These are phyloP conservation scores for Umbelopsis ramanniana DNA, from an alignment of 192 early-diverging fungal genomes.

Conservation along the genomic window DNA sequence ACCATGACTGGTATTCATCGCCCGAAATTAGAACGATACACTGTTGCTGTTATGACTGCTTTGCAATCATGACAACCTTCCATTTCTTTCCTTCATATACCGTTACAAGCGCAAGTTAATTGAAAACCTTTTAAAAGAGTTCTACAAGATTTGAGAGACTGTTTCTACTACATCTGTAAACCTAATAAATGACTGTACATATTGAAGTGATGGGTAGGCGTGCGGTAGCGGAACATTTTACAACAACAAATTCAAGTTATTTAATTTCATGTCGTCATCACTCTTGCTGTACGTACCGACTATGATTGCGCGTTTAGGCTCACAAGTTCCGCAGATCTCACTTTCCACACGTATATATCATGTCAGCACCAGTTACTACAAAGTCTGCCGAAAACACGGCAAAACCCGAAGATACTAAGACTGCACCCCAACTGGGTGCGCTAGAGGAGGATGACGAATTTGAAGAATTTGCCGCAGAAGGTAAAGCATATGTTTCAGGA, in stretches of 20 bases:
- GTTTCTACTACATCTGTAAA: too few species aligned
- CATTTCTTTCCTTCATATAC: neutral
- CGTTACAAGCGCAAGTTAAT: neutral
- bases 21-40: conserved; percentile 52
- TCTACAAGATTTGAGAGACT: neutral
- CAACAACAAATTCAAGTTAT: neutral
- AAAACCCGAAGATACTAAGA: conserved; percentile 15
- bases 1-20: conserved; percentile 51
- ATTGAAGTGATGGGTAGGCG: too few species aligned
- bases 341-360: neutral
- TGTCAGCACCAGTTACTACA: conserved; percentile 11
- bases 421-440: conserved; percentile 60
- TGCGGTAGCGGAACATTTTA: too few species aligned
- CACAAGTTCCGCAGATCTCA: neutral
- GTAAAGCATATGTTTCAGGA: conserved; percentile 42
- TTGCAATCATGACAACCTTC: conserved; percentile 32
- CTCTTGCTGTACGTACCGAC: neutral
- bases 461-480: conserved; percentile 88
- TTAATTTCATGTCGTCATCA: neutral
- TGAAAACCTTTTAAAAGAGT: neutral
- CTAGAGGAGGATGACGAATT: conserved; percentile 95
- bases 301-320: conserved; percentile 8
- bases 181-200: too few species aligned
- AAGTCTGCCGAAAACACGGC: conserved; percentile 10
- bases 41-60: conserved; percentile 48